A percentile compares a stretch with the other conserved stretches of the same genome.
Conservation (phyloP, 192 early-diverging fungal species). For the Mortierella hygrophila region DNA sequence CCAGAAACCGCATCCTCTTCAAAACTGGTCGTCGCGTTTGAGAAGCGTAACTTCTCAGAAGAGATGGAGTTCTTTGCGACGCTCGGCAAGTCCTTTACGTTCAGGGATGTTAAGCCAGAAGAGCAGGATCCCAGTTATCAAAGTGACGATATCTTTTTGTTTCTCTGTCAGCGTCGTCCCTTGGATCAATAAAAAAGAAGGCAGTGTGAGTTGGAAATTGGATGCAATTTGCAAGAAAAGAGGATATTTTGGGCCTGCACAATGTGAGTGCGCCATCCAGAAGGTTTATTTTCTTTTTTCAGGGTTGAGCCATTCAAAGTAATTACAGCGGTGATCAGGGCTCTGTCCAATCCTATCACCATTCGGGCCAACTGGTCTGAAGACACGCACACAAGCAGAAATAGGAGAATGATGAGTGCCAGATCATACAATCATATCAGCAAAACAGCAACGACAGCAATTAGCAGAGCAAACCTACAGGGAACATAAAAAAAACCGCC, state of each 20-base stretch:
- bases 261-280: too few species aligned
- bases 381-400: not conserved
- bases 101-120: slow-evolving; percentile 49
- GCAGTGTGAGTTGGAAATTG: too few species aligned
- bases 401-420: not conserved
- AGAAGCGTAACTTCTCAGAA: slow-evolving; percentile 53
- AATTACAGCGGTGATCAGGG: slow-evolving; percentile 38
- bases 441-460: not conserved
- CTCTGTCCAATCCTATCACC: slow-evolving; percentile 40
- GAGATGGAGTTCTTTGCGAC: slow-evolving; percentile 55
- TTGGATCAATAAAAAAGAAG: not conserved
- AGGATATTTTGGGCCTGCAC: too few species aligned
- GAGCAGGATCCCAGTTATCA: slow-evolving; percentile 52
- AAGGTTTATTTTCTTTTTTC: slow-evolving; percentile 4
- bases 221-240: too few species aligned
- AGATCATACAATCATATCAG: not conserved
- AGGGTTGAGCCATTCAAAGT: slow-evolving; percentile 50
- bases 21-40: slow-evolving; percentile 34
- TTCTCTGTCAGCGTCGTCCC: slow-evolving; percentile 33
- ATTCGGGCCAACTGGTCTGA: slow-evolving; percentile 42
- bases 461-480: slow-evolving; percentile 38
- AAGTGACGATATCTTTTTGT: slow-evolving; percentile 57
- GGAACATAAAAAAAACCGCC: slow-evolving; percentile 76
- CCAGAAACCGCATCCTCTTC: not conserved
- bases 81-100: slow-evolving; percentile 42